Evolutionary conservation across 2,329 filamentous ascomycete genomes (phyloP).

Genomic region (Didymella sp.): DNA sequence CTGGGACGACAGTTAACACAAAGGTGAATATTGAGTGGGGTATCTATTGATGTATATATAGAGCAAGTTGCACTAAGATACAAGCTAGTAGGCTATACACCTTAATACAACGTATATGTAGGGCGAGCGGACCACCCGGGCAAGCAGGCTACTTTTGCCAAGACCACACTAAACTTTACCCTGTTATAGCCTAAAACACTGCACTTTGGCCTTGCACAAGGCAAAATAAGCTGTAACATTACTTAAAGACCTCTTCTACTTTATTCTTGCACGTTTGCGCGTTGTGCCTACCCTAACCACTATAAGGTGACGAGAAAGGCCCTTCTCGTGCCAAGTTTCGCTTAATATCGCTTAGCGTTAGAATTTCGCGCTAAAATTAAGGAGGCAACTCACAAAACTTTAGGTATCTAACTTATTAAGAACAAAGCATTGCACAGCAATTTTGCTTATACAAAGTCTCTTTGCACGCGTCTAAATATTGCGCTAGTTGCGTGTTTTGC

Average conservation of each 20-base stretch:
- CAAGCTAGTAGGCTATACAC: no score
- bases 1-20: not conserved
- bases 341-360: constrained; percentile 5
- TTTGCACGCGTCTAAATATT: not conserved
- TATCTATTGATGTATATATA: not conserved
- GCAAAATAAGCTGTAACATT: no score
- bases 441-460: constrained; percentile 4
- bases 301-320: constrained; percentile 1
- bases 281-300: no score
- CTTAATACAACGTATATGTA: no score
- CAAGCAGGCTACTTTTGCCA: no score
- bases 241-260: no score
- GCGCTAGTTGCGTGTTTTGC: not conserved
- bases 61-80: no score
- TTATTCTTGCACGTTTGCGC: no score
- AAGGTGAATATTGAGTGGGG: not conserved
- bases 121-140: no score
- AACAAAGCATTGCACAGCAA: constrained; percentile 1
- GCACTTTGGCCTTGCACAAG: no score
- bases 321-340: not conserved
- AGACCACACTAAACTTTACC: no score
- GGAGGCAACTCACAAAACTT: constrained; percentile 1
- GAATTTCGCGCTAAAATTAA: not conserved
- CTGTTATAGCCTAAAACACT: no score
- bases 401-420: not conserved